Base-by-base conservation (phyloP, 768 basidiomycete genomes). In the Albatrellus ellisii region DNA sequence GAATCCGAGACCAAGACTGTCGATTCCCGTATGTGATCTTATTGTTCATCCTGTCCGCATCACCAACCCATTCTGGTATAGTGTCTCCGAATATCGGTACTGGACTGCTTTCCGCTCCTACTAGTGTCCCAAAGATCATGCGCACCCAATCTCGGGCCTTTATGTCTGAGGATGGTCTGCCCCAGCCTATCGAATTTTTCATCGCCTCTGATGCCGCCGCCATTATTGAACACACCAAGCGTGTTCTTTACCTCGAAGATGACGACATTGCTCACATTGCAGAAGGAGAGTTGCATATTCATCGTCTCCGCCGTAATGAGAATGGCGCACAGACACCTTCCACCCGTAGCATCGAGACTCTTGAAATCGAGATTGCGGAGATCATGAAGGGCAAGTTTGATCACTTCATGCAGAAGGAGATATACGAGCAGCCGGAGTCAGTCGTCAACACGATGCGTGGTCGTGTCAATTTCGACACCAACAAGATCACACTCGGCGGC, bases 391-490 rank as follows among this genome's bases (percentile, higher is more conserved):
- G 95, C 58, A 89, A 91, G 63, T 99, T 98, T 60, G 89, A 89
- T 58, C 92, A 94, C 59, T 99, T 99, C 68, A 99, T 99, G 95
- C 94, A 98, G 62, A 99, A 99, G 69, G 95, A 99, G 63, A 97
- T 97, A 54, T 97, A 90, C 69, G 88, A 97, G 59, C 94, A 98
- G 61, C 94, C 95, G 39, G 95, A 99, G 58, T 94, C 90, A 21
- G 95, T 98, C 48, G 90, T 98, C 64, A 99, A 99, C 74, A 99
- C 95, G 39, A 99, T 99, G 95, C 86, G 95, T 75, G 95, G 95
- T 46, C 90, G 95, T 53, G 86, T 99, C 69, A 98, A 95, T 73
- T 99, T 99, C 53, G 95, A 98, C 57, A 77, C 72, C 41, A 75
- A 87, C 63, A 73, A 72, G 49, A 86, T 99, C 57, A 97, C 83